Conservation (phyloP, 495 filamentous ascomycete species). For the Podospora appendiculata region DNA sequence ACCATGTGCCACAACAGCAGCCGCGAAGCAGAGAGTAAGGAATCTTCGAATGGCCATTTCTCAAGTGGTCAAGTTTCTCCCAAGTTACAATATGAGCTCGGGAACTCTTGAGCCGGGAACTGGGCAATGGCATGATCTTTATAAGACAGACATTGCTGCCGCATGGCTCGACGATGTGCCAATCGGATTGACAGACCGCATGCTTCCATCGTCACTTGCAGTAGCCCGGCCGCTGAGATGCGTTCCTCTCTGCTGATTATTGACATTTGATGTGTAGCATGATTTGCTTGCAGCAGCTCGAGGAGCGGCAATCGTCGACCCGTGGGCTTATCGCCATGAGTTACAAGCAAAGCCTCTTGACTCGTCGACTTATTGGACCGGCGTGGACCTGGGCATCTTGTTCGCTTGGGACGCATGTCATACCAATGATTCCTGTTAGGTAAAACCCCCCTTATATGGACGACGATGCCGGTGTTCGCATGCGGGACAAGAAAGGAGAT, state of each 20-base stretch:
- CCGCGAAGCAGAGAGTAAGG: conserved; percentile 16
- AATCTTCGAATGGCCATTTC: conserved; percentile 18
- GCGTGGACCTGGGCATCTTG: neutral
- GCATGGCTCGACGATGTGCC: neutral
- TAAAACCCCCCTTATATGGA: neutral
- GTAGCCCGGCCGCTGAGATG: neutral
- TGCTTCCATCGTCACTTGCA: neutral
- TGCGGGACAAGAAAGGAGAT: conserved; percentile 12
- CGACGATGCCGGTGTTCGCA: neutral
- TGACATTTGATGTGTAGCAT: neutral
- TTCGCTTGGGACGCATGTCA: conserved; percentile 4
- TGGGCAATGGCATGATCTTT: too few species aligned
- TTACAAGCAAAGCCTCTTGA: neutral
- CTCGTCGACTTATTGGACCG: neutral
- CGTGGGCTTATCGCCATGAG: neutral
- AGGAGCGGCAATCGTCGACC: neutral
- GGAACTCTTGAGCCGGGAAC: neutral
- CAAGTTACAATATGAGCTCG: too few species aligned
- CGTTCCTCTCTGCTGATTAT: neutral
- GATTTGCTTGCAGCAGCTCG: neutral
- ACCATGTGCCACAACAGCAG: conserved; percentile 22
- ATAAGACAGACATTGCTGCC: neutral
- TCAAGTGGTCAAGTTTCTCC: too few species aligned
- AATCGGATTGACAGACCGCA: conserved; percentile 3
- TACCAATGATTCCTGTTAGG: conserved; percentile 10